phyloP scores from a whole-genome alignment of 345 rosid species.

The Eutrema yunnanense region DNA sequence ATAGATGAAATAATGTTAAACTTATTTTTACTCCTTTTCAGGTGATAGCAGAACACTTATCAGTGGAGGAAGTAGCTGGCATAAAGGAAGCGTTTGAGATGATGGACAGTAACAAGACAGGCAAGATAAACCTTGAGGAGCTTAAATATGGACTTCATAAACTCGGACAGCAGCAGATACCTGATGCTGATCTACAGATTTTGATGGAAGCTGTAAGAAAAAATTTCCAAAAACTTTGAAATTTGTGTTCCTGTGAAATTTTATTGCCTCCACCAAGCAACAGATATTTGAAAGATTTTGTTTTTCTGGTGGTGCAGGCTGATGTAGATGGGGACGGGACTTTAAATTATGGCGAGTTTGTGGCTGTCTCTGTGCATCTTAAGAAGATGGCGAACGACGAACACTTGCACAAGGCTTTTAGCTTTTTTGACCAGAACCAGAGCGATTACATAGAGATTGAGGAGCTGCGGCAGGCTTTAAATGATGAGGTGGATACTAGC shows the following conservation, averaged over 20 bases:
- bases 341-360: slow-evolving; percentile 80
- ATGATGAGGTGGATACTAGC: slow-evolving; percentile 59
- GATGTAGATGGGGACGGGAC: slow-evolving; percentile 82
- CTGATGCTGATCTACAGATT: slow-evolving; percentile 74
- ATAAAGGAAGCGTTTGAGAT: slow-evolving; percentile 74
- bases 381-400: slow-evolving; percentile 86
- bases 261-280: background rate
- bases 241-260: background rate
- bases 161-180: slow-evolving; percentile 70
- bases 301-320: slow-evolving; percentile 44
- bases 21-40: slow-evolving; percentile 17
- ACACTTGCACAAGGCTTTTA: slow-evolving; percentile 86
- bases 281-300: background rate
- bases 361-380: slow-evolving; percentile 77
- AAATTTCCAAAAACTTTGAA: background rate
- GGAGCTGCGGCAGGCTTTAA: slow-evolving; percentile 69
- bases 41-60: slow-evolving; percentile 94
- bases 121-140: slow-evolving; percentile 73
- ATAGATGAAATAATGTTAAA: background rate
- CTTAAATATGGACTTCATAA: slow-evolving; percentile 68
- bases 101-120: slow-evolving; percentile 63
- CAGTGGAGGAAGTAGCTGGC: slow-evolving; percentile 91
- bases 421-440: slow-evolving; percentile 69
- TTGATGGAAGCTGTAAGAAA: slow-evolving; percentile 85
- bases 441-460: slow-evolving; percentile 83